Percentiles rank a stretch among this genome's conserved stretches.
Evolutionary conservation across 1,139 yeast genomes (phyloP).

Genomic region (Candida frijolesensis): DNA sequence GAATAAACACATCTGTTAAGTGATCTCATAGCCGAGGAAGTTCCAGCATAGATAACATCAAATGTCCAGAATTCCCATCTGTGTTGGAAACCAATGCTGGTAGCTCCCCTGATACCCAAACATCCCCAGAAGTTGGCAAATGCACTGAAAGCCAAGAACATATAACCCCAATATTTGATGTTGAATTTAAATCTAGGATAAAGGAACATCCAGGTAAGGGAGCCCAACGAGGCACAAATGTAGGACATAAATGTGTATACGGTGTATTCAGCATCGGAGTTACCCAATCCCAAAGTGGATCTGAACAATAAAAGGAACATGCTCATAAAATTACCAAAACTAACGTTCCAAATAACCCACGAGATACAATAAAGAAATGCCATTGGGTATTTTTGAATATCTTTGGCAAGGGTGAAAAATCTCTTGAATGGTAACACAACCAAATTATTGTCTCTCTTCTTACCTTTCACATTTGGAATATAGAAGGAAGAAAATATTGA

Average conservation of each 20-base stretch:
- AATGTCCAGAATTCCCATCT: conserved; percentile 50
- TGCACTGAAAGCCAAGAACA: conserved; percentile 31
- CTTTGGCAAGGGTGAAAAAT: conserved; percentile 24
- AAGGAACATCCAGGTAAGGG: conserved; percentile 40
- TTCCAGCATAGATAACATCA: conserved; percentile 37
- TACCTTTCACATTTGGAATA: conserved; percentile 38
- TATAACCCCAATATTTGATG: conserved; percentile 40
- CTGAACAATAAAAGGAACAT: conserved; percentile 44
- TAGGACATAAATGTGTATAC: conserved; percentile 43
- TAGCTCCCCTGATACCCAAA: conserved; percentile 32
- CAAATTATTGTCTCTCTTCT: conserved; percentile 27
- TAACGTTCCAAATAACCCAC: conserved; percentile 50
- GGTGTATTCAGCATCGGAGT: conserved; percentile 43
- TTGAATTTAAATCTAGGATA: conserved; percentile 28
- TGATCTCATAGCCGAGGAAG: conserved; percentile 41
- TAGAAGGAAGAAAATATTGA: conserved; percentile 28
- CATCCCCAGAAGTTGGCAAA: conserved; percentile 48
- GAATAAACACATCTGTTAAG: conserved; percentile 43
- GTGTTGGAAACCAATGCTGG: conserved; percentile 41
- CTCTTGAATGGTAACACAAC: conserved; percentile 30
- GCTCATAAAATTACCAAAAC: conserved; percentile 37
- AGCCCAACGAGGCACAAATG: conserved; percentile 37
- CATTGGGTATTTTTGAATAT: conserved; percentile 34
- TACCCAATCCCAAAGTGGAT: conserved; percentile 43
- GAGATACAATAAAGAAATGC: conserved; percentile 42